Evolutionary conservation across 495 filamentous ascomycete genomes (phyloP).

Genomic region (Aspergillus kassunensis): DNA sequence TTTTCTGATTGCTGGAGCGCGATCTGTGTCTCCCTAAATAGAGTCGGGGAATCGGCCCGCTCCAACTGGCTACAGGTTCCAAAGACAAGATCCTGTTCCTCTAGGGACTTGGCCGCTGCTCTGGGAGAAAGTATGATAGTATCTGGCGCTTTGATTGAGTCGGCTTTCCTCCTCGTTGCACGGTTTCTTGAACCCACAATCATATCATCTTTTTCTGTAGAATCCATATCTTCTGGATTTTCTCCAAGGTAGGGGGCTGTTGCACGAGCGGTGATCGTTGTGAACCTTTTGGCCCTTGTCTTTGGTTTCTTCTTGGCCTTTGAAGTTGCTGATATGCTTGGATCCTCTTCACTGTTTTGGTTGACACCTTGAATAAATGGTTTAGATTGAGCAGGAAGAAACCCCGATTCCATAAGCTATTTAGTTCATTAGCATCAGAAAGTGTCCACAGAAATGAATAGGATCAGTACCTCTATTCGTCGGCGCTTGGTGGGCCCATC

Average conservation of each 20-base stretch:
- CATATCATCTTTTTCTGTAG: background rate
- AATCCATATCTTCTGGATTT: constrained; percentile 11
- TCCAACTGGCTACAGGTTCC: constrained; percentile 90
- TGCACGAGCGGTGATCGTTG: constrained; percentile 81
- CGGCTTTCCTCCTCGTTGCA: constrained; percentile 22
- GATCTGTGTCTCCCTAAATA: constrained; percentile 63
- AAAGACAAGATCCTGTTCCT: constrained; percentile 79
- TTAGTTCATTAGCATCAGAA: background rate
- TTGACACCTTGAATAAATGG: constrained; percentile 8
- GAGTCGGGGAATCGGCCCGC: constrained; percentile 65
- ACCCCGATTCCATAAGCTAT: constrained; percentile 29
- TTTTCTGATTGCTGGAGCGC: constrained; percentile 62
- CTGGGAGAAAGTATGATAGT: constrained; percentile 66
- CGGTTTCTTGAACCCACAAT: background rate
- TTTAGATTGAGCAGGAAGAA: constrained; percentile 17
- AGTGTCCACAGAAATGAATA: background rate
- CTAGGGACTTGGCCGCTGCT: constrained; percentile 62
- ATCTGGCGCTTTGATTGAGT: constrained; percentile 28
- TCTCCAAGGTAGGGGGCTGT: constrained; percentile 63
- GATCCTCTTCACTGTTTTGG: constrained; percentile 9
- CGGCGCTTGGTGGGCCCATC: constrained; percentile 39
- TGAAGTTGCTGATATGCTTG: constrained; percentile 9
- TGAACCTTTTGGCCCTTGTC: constrained; percentile 66
- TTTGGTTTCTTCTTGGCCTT: constrained; percentile 43
- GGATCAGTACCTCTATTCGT: constrained; percentile 34